phyloP scores from a whole-genome alignment of 306 rosid genomes.

The Abrus pulchellus region DNA sequence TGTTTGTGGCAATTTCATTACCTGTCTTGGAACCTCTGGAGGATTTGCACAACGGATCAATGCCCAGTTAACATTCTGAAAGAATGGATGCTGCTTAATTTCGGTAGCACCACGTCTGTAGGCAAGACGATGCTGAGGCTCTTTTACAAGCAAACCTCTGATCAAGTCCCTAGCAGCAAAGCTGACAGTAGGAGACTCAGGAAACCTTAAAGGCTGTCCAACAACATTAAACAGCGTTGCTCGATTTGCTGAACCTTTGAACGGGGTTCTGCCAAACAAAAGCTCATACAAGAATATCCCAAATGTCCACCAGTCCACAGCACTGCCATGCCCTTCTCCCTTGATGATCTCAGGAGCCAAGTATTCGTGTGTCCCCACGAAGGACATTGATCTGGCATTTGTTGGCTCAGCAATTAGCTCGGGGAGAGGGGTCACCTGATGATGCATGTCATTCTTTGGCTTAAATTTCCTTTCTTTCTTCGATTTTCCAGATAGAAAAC shows the following conservation, averaged over 20 bases:
- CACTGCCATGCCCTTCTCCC: constrained; percentile 99
- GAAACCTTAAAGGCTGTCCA: constrained; percentile 94
- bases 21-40: constrained; percentile 79
- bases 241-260: constrained; percentile 85
- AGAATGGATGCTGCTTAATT: constrained; percentile 94
- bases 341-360: constrained; percentile 94
- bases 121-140: constrained; percentile 98
- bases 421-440: constrained; percentile 84
- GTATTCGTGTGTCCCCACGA: constrained; percentile 98
- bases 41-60: constrained; percentile 91
- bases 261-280: constrained; percentile 91
- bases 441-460: constrained; percentile 66
- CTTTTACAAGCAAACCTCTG: constrained; percentile 94
- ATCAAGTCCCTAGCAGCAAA: constrained; percentile 97
- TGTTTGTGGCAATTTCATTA: constrained; percentile 42
- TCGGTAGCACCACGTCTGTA: constrained; percentile 95
- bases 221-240: constrained; percentile 94
- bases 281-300: constrained; percentile 97
- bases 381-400: constrained; percentile 94
- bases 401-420: constrained; percentile 96
- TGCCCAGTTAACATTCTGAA: constrained; percentile 97
- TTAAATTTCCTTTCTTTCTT: constrained; percentile 75
- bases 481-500: constrained; percentile 72
- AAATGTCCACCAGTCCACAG: constrained; percentile 99
- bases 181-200: constrained; percentile 90